Evolutionary conservation across 192 early-diverging fungal genomes (phyloP).

Genomic region (Podila epigama): DNA sequence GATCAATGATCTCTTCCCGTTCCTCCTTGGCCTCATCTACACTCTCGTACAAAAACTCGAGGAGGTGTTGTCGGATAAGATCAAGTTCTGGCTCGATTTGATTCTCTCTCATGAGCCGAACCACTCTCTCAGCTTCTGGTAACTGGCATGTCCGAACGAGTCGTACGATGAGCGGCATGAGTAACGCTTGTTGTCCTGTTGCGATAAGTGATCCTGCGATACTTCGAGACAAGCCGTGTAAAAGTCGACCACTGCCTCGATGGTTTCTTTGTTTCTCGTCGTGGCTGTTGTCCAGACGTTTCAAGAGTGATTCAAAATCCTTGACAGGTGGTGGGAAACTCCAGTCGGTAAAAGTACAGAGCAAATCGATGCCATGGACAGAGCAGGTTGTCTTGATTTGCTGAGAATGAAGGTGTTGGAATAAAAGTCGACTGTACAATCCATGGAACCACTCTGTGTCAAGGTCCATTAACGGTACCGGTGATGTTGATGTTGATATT

Average conservation of each 20-base stretch:
- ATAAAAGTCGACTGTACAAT: background rate
- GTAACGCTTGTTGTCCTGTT: background rate
- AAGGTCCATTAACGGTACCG: no score
- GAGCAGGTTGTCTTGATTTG: background rate
- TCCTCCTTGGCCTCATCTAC: background rate
- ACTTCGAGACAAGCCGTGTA: constrained; percentile 8
- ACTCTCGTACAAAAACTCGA: background rate
- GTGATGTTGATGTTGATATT: no score
- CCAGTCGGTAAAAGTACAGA: background rate
- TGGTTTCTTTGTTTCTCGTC: background rate
- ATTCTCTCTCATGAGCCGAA: constrained; percentile 12
- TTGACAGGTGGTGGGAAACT: background rate
- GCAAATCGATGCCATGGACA: background rate
- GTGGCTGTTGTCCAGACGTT: no score
- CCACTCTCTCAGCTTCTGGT: constrained; percentile 18
- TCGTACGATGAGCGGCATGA: constrained; percentile 13
- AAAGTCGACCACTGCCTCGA: background rate
- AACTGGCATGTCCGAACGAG: constrained; percentile 4
- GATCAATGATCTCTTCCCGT: background rate
- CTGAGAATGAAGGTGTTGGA: background rate
- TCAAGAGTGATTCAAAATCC: background rate
- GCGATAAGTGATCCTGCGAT: constrained; percentile 17
- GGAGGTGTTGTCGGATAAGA: constrained; percentile 6
- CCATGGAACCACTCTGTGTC: background rate
- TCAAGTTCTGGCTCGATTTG: constrained; percentile 4